Base-by-base conservation (phyloP, 106 monocot genomes). In the Ottelia alismoides region DNA sequence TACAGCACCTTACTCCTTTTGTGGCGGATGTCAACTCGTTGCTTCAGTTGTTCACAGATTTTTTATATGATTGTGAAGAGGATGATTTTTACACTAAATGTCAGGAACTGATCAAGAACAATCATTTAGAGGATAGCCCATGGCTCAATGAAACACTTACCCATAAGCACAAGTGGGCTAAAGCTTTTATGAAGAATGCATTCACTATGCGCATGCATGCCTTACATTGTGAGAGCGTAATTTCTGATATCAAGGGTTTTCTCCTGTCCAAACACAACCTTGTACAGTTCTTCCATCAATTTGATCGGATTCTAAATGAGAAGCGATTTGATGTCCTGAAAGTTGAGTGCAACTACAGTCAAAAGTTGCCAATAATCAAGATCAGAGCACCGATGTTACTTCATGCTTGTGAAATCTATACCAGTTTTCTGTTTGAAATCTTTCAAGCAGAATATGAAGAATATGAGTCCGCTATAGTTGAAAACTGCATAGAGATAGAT, bases 401-500 rank as follows among this genome's bases (percentile, higher is more conserved):
- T n/a, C n/a, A n/a, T 71, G 87, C 87, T 63, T 67, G 74, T 3
- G 70, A 51, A 67, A 62, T 49, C 0, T 79, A 82, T 60, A 82
- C 87, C 19, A 78, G 72, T 26, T 57, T 75, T 31, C 70, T 70
- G 20, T 88, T 65, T 70, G 73, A 72, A 66, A 75, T 88, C 66
- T 87, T 87, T 52, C 78, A 87, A 60, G 76, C 64, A n/a, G 87
- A 87, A 61, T 78, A 75, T 47, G 75, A 87, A 62, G 60, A 78
- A 44, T 82, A 70, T 54, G 74, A 78, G 82, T 75, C 82, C 61
- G 82, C 77, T 57, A 66, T 75, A 57, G 25, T 82, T 47, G 72
- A 78, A 54, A 70, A 53, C 49, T 76, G 56, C 52, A 68, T 69
- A 24, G 74, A 78, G 47, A 55, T 64, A 43, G 78, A 72, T 1